Evolutionary conservation across 208 protist genomes (phyloP), one percentile per base, ranked within the genome.

Genomic region (Wallacemonas sp.): DNA sequence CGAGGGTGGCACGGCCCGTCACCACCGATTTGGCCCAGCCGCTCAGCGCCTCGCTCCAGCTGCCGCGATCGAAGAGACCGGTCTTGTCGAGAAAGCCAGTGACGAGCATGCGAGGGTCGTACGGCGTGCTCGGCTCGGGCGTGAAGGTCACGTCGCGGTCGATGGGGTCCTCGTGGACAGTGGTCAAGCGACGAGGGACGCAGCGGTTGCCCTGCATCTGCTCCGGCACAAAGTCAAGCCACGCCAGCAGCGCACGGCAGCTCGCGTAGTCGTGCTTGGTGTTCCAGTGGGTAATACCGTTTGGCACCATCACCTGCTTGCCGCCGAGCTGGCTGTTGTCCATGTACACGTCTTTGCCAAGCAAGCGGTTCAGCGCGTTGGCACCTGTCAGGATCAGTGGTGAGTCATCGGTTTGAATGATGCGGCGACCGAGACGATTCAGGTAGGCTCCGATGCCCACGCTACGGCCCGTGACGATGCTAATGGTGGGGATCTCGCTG

Each of bases 361-460:
- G 86, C 2, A 99, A 75, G 27, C 88, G 90, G 67, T 97, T 97
- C 24, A 98, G 79, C 1, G 97, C 97, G 6, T 68, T 56, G 8
- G 86, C 85, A 45, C 98, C 98, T 17, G 98, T 99, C 0, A 99
- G 74, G 53, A 99, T 96, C 27, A 99, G 93, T 5, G 97, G 96
- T 0, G 88, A 78, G 63, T 89, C 82, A 59, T 84, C 79, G 39
- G 95, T 97, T 75, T 99, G 97, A 70, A 99, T 97, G 26, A 98
- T 85, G 59, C 97, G 87, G 63, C 98, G 95, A 31, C 98, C 98
- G 6, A 99, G 84, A 30, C 98, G 93, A 47, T 98, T 97, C 6
- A 99, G 74, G 73, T 99, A 99, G 1, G 98, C 97, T 17, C 98
- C 98, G 73, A 99, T 99, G 63, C 98, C 98, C 28, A 99, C 98